These are phyloP conservation scores for Dactylonectria macrodidyma DNA, from an alignment of 2,329 filamentous ascomycete genomes.

Conservation along the genomic window DNA sequence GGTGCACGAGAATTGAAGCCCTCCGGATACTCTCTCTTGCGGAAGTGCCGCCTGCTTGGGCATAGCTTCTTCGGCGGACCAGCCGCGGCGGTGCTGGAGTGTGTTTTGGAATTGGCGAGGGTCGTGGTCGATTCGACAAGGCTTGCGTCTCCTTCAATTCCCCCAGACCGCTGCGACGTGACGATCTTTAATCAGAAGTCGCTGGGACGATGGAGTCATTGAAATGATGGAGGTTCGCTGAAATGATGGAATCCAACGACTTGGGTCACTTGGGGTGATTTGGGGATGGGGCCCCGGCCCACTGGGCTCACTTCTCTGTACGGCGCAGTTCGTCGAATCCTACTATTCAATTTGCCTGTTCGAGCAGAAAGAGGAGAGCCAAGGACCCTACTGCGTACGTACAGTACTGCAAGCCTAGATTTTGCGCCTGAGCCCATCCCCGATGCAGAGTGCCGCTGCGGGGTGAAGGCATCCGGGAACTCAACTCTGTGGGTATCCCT, in stretches of 20 bases:
- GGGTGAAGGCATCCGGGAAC: constrained; percentile 17
- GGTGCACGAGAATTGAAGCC: too few relatives aligned
- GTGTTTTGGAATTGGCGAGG: constrained; percentile 39
- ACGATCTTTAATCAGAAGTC: constrained; percentile 34
- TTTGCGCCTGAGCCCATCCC: constrained; percentile 21
- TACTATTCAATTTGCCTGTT: not conserved
- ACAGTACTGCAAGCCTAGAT: constrained; percentile 9
- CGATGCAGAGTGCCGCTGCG: constrained; percentile 14
- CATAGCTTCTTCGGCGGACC: constrained; percentile 36
- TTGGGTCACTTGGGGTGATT: constrained; percentile 8
- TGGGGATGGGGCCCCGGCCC: constrained; percentile 11
- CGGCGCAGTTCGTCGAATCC: constrained; percentile 8
- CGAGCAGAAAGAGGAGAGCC: too few relatives aligned
- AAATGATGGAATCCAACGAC: constrained; percentile 10
- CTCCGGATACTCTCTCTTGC: constrained; percentile 8
- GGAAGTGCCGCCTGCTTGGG: constrained; percentile 38
- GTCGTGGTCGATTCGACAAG: constrained; percentile 11
- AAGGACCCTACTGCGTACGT: not conserved
- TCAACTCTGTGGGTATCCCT: constrained; percentile 14
- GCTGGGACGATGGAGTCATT: too few relatives aligned
- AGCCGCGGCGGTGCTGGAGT: constrained; percentile 36
- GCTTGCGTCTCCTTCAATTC: constrained; percentile 19
- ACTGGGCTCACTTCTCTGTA: not conserved
- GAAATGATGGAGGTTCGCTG: too few relatives aligned
- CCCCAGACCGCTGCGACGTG: constrained; percentile 39